A percentile compares a stretch with the other conserved stretches of the same genome.
Conservation (phyloP, 768 basidiomycete species). For the Tulasnella sp. region DNA sequence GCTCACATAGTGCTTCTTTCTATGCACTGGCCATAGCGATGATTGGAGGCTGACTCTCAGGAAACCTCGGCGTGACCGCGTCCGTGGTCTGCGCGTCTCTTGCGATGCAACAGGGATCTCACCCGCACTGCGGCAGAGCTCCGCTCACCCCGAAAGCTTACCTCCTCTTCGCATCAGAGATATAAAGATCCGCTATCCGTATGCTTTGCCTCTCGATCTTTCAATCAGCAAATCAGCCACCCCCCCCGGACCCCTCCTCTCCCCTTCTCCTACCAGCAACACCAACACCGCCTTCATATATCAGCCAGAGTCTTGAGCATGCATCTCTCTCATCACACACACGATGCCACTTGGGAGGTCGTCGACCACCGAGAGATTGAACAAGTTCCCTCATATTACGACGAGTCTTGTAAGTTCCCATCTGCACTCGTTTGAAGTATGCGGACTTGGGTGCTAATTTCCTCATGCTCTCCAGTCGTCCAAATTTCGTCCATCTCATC, state of each 20-base stretch:
- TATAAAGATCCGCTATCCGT: neutral
- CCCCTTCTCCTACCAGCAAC: neutral
- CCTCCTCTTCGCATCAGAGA: neutral
- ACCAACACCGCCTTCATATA: neutral
- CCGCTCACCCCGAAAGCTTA: too few relatives aligned
- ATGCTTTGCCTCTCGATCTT: neutral
- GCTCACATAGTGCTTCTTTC: too few relatives aligned
- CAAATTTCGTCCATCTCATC: constrained; percentile 14
- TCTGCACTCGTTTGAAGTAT: neutral
- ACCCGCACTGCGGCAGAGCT: too few relatives aligned
- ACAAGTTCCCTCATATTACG: constrained; percentile 13
- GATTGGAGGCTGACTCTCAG: too few relatives aligned
- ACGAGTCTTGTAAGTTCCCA: constrained; percentile 7
- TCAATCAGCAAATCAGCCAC: neutral
- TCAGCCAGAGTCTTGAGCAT: neutral
- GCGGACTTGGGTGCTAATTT: neutral
- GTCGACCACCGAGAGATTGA: constrained; percentile 11
- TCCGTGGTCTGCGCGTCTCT: too few relatives aligned
- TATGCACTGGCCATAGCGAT: too few relatives aligned
- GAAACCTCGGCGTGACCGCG: too few relatives aligned
- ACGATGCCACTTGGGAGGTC: constrained; percentile 11
- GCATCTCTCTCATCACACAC: constrained; percentile 6
- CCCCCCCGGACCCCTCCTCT: neutral
- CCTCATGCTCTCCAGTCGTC: constrained; percentile 1
- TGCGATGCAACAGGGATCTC: too few relatives aligned